A percentile compares a stretch with the other conserved stretches of the same genome.
Evolutionary conservation across 2,329 filamentous ascomycete species (phyloP).

Genomic region (Diaporthe helianthi): DNA sequence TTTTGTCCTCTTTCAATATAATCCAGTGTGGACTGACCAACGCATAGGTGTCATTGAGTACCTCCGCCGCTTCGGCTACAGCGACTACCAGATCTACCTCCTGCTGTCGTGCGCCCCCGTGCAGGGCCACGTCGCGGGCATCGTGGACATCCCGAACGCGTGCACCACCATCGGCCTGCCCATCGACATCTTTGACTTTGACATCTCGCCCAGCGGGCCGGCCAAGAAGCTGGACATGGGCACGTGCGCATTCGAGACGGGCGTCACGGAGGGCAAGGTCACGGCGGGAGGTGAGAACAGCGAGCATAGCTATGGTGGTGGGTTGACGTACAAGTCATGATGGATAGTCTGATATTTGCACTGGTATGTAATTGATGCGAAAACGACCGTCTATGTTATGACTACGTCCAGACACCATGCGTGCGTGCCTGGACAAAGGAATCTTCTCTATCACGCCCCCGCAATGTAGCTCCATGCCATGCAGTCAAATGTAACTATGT

Average conservation of each 20-base stretch:
- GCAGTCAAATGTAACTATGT: too few species aligned
- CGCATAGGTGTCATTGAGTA: constrained; percentile 75
- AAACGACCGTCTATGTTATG: not conserved
- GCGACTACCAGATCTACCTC: constrained; percentile 82
- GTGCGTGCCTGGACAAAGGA: not conserved
- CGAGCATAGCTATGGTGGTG: constrained; percentile 57
- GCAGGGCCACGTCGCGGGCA: constrained; percentile 86
- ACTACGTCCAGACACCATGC: not conserved
- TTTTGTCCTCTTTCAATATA: not conserved
- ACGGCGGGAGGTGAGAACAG: constrained; percentile 54
- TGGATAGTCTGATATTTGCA: too few species aligned
- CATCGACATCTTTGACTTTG: constrained; percentile 95
- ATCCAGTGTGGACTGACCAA: not conserved
- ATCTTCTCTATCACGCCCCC: not conserved
- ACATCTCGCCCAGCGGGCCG: constrained; percentile 74
- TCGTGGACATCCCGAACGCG: constrained; percentile 90
- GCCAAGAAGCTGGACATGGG: constrained; percentile 68
- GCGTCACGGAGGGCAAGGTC: constrained; percentile 52
- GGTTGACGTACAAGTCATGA: constrained; percentile 54
- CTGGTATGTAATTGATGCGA: not conserved
- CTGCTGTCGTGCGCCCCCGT: constrained; percentile 85
- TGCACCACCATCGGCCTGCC: constrained; percentile 89
- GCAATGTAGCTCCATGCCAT: not conserved
- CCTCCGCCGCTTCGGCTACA: constrained; percentile 74
- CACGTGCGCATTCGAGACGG: constrained; percentile 69